Base-by-base conservation (phyloP, 495 filamentous ascomycete species). In the Cercophora sp. region DNA sequence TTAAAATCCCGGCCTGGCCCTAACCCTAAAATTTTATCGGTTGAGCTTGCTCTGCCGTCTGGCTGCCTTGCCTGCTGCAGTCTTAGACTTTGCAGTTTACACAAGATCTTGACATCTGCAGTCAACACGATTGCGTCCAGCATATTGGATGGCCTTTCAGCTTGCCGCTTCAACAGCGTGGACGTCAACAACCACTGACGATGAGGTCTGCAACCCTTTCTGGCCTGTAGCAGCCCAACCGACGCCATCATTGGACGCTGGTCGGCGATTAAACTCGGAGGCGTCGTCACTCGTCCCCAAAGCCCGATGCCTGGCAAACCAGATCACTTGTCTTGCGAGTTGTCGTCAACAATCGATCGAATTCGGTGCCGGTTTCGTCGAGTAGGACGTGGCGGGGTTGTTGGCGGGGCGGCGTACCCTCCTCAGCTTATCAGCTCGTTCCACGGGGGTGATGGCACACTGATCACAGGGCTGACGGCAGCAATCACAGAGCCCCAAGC, bases 391-490 rank as follows among this genome's bases (percentile, higher is more conserved):
- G 40, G 40, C 20, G 40, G 40, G 40, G 40, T 43, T 43, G 22
- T 32, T 13, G 29, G 29, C 29, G 29, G 29, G 29, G 29, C 29
- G 6, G 29, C 29, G 29, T 32, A 6, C 6, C 29, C 29, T 43
- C 40, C 19, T 43, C 40, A 43, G 40, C 40, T 43, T 43, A 43
- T 43, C 40, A 43, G 25, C n/a, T 43, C 40, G 22, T 22, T 22
- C 40, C 40, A 43, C 40, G 40, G 40, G 5, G 40, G 40, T 22
- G 36, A 39, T 20, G 36, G 22, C 36, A 39, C 36, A 15, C 22
- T 39, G 36, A 10, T 22, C 19, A 43, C 40, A 43, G 40, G 40
- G 40, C 40, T 43, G 40, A 43, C 20, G 40, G 25, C 20, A 25
- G 13, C 40, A 43, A 43, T 32, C 13, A 32, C 13, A 32, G 29